A percentile compares a stretch with the other conserved stretches of the same genome.
Conservation (phyloP, 2,329 filamentous ascomycete species). For the Botryotinia convoluta region DNA sequence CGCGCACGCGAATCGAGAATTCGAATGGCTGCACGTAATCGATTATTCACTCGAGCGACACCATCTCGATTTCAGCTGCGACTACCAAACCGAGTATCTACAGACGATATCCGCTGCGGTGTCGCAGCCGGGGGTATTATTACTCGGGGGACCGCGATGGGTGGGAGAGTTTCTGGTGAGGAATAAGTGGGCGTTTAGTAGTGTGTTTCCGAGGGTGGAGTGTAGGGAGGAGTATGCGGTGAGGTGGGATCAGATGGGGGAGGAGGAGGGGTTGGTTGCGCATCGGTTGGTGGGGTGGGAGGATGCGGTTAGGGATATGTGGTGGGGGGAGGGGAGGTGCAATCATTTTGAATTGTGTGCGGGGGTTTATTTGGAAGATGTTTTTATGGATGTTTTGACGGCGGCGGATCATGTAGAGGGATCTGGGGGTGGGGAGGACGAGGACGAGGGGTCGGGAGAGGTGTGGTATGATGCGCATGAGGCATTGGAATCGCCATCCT, state of each 20-base stretch:
- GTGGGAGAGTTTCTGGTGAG: constrained; percentile 14
- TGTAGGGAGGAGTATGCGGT: constrained; percentile 12
- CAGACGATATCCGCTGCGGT: constrained; percentile 13
- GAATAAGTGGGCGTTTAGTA: constrained; percentile 8
- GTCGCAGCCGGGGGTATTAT: constrained; percentile 1
- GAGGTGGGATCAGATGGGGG: constrained; percentile 18
- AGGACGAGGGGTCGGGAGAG: neutral
- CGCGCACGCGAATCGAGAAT: constrained; percentile 17
- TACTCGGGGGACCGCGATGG: constrained; percentile 16
- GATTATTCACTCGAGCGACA: constrained; percentile 12
- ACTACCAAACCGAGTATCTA: neutral
- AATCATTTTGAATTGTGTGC: constrained; percentile 10
- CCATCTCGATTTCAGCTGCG: neutral
- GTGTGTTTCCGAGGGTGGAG: constrained; percentile 6
- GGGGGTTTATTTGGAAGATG: constrained; percentile 6
- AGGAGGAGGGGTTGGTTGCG: neutral
- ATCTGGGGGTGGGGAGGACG: neutral
- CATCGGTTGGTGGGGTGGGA: constrained; percentile 17
- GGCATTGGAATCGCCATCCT: neutral
- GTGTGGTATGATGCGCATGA: constrained; percentile 5
- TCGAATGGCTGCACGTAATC: constrained; percentile 18
- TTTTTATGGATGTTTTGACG: constrained; percentile 14
- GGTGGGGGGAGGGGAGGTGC: constrained; percentile 6
- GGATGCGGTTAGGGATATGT: constrained; percentile 9
- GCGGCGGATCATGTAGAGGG: neutral